Evolutionary conservation across 129 eudicot species (phyloP).

Genomic region (Ambrosia artemisiifolia): DNA sequence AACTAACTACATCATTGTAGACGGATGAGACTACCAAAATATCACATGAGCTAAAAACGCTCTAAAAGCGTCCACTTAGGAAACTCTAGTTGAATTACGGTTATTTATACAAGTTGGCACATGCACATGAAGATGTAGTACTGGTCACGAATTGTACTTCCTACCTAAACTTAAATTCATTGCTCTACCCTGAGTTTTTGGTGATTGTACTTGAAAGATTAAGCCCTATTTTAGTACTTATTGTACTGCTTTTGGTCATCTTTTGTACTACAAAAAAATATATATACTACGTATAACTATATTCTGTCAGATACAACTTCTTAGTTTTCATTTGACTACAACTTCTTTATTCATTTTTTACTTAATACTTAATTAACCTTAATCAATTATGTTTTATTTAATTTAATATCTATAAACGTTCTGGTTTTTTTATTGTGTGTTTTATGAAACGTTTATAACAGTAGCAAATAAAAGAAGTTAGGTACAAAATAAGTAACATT

Average conservation of each 20-base stretch:
- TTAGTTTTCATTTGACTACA: neutral
- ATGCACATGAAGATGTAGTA: neutral
- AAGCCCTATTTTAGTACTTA: neutral
- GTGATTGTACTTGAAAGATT: slow-evolving; percentile 16
- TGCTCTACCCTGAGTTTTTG: slow-evolving; percentile 1
- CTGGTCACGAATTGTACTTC: slow-evolving; percentile 23
- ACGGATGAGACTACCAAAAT: too few species aligned
- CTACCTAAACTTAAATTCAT: neutral
- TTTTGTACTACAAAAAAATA: slow-evolving; percentile 12
- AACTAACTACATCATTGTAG: too few species aligned
- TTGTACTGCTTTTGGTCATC: slow-evolving; percentile 11
- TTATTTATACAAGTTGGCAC: neutral
- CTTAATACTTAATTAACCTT: too few species aligned
- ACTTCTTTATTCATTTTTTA: neutral
- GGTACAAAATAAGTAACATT: too few species aligned
- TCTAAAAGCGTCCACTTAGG: too few species aligned
- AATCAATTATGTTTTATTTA: too few species aligned
- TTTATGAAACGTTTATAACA: too few species aligned
- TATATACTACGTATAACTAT: neutral
- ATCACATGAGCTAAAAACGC: too few species aligned
- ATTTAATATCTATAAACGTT: too few species aligned
- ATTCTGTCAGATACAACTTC: neutral
- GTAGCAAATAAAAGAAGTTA: too few species aligned
- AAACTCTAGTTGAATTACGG: neutral
- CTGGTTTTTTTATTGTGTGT: too few species aligned